Evolutionary conservation across 768 basidiomycete species (phyloP).

Genomic region (Rhizopogon vinicolor): DNA sequence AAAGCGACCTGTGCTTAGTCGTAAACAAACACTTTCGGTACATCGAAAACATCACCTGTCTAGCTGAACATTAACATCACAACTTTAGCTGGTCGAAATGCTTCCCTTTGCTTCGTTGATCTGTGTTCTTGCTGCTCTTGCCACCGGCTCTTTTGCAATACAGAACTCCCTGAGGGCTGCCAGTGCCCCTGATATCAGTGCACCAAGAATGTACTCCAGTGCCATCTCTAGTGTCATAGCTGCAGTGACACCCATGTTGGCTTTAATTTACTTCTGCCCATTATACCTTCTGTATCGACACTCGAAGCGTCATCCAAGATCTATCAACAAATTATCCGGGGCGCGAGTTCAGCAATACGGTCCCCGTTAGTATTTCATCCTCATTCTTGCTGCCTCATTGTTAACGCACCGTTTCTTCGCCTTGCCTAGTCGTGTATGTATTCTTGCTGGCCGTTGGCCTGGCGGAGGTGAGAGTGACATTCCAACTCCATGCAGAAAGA

Average conservation of each 20-base stretch:
- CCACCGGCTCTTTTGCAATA: constrained; percentile 26
- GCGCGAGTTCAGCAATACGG: constrained; percentile 44
- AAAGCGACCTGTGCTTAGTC: constrained; percentile 22
- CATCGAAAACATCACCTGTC: constrained; percentile 13
- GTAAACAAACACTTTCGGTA: constrained; percentile 26
- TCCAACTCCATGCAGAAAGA: neutral
- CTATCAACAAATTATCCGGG: constrained; percentile 47
- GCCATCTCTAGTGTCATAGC: constrained; percentile 32
- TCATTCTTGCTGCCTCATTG: constrained; percentile 10
- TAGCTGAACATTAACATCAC: constrained; percentile 6
- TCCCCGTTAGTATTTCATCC: constrained; percentile 36
- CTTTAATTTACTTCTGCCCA: constrained; percentile 44
- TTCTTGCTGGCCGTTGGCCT: constrained; percentile 47
- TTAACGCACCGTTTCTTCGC: constrained; percentile 5
- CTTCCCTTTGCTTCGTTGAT: constrained; percentile 29
- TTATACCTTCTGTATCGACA: constrained; percentile 48
- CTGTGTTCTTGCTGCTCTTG: constrained; percentile 30
- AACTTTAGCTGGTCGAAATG: constrained; percentile 32
- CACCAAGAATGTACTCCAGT: constrained; percentile 29
- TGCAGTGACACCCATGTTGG: constrained; percentile 29
- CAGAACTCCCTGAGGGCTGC: constrained; percentile 13
- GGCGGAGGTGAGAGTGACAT: constrained; percentile 32
- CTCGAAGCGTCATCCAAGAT: constrained; percentile 39
- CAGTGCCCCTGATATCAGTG: constrained; percentile 16
- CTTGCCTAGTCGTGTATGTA: constrained; percentile 40